These are phyloP conservation scores for Fusarium algeriense DNA, from an alignment of 2,329 filamentous ascomycete genomes.

Conservation along the genomic window DNA sequence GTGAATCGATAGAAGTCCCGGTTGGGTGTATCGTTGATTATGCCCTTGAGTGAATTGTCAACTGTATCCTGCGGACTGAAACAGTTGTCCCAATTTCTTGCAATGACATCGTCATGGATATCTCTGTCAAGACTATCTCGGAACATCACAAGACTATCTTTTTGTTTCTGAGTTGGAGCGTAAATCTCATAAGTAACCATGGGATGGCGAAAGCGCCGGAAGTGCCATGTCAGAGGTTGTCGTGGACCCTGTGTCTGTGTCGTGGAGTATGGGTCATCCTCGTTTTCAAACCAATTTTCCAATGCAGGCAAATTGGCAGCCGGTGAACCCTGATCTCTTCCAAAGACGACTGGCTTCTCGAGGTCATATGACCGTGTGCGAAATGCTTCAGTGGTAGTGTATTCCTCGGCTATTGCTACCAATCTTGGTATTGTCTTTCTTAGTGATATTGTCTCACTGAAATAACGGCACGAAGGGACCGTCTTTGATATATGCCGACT, in stretches of 20 bases:
- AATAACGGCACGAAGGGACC: constrained; percentile 4
- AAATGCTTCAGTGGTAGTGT: constrained; percentile 60
- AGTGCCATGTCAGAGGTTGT: constrained; percentile 43
- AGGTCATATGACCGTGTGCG: constrained; percentile 64
- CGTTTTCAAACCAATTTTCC: constrained; percentile 68
- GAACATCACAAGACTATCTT: constrained; percentile 44
- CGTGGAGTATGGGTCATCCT: constrained; percentile 5
- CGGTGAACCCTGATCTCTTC: constrained; percentile 58
- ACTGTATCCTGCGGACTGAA: constrained; percentile 17
- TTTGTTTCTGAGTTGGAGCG: constrained; percentile 34
- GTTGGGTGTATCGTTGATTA: constrained; percentile 15
- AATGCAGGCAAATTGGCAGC: constrained; percentile 61
- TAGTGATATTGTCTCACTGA: background rate
- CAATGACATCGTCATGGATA: constrained; percentile 48
- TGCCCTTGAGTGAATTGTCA: background rate
- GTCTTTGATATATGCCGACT: constrained; percentile 31
- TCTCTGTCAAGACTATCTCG: constrained; percentile 45
- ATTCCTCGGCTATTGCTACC: background rate
- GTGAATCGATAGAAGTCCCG: constrained; percentile 66
- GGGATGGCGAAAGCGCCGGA: constrained; percentile 49
- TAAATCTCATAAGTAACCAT: constrained; percentile 57
- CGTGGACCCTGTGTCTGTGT: constrained; percentile 6
- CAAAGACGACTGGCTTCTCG: constrained; percentile 62
- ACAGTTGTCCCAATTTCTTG: constrained; percentile 48
- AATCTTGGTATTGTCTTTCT: constrained; percentile 6